Base-by-base conservation (phyloP, 164 flowering plant species). In the Cinnamomum chago region DNA sequence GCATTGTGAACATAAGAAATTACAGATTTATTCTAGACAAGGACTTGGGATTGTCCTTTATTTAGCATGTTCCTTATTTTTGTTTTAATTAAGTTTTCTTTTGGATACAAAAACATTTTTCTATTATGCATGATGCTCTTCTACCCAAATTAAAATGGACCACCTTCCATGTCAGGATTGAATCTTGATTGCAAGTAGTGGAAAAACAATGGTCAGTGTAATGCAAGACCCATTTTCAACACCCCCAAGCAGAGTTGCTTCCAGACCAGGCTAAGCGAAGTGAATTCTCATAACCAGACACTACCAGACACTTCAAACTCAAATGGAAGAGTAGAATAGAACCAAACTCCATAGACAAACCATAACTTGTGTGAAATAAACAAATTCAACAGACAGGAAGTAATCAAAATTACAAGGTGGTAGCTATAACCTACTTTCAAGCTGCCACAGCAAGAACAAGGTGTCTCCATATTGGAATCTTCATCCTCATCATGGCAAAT, bases 401-500 rank as follows among this genome's bases (percentile, higher is more conserved):
- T 22, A 64, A 64, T 9, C 12, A 24, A 64, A 11, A 11, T 64
- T 22, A 22, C 3, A 40, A 2, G 28, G 27, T 23, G 20, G 62
- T 18, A 58, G 18, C 62, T 17, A 58, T 17, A 58, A 22, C 27
- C 7, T 28, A 92, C 98, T 97, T 90, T 92, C 85, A 94, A 86
- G 90, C 91, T 94, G 64, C 98, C 98, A 74, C 92, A 79, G 76
- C 98, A 92, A 62, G 92, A 83, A 73, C 98, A 92, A 6, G 97
- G 98, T 12, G 84, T 81, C 80, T 94, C 98, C 97, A 90, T 90
- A 69, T 87, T 91, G 13, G 84, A 76, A 58, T 82, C 88, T 28
- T 84, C 82, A 78, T 94, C 98, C 78, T 92, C 98, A n/a, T 94
- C 98, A 65, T 92, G 98, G 82, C 97, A 94, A 72, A 94, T 94